Percentiles rank a stretch among this genome's conserved stretches.
Conservation (phyloP, 768 basidiomycete genomes). For the Fistulinella prunicolor region DNA sequence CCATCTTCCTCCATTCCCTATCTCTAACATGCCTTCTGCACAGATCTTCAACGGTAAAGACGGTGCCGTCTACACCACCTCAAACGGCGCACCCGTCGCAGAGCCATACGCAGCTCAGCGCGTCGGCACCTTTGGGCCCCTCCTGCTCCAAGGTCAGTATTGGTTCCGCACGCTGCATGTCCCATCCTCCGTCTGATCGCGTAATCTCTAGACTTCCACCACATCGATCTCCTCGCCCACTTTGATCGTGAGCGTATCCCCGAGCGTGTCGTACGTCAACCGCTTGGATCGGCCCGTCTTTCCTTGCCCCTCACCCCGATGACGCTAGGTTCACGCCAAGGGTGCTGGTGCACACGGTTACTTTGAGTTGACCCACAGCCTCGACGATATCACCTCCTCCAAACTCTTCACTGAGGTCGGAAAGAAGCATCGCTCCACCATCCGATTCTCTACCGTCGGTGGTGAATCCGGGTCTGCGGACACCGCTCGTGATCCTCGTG, state of each 20-base stretch:
- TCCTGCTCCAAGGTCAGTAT: constrained; percentile 76
- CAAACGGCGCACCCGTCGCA: constrained; percentile 72
- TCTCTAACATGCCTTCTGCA: constrained; percentile 58
- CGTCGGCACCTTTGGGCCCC: constrained; percentile 72
- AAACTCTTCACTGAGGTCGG: constrained; percentile 61
- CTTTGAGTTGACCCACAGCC: constrained; percentile 85
- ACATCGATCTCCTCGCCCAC: constrained; percentile 87
- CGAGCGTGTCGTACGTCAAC: constrained; percentile 73
- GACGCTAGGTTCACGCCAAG: constrained; percentile 78
- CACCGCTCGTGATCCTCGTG: constrained; percentile 90
- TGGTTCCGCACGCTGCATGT: background rate
- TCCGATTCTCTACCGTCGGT: constrained; percentile 92
- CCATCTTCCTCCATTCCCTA: constrained; percentile 1
- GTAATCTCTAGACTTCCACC: constrained; percentile 67
- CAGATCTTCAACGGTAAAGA: constrained; percentile 54
- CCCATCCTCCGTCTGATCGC: constrained; percentile 14
- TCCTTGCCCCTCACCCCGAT: constrained; percentile 24
- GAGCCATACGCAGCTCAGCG: constrained; percentile 81
- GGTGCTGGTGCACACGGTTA: constrained; percentile 91
- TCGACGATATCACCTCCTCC: constrained; percentile 79
- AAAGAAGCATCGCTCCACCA: constrained; percentile 69
- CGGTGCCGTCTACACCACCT: constrained; percentile 76
- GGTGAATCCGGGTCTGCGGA: constrained; percentile 89
- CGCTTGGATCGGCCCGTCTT: background rate
- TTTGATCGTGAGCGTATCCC: constrained; percentile 96